Base-by-base conservation (phyloP, 805 yeast species). In the Cyberlindnera galapagoensis region DNA sequence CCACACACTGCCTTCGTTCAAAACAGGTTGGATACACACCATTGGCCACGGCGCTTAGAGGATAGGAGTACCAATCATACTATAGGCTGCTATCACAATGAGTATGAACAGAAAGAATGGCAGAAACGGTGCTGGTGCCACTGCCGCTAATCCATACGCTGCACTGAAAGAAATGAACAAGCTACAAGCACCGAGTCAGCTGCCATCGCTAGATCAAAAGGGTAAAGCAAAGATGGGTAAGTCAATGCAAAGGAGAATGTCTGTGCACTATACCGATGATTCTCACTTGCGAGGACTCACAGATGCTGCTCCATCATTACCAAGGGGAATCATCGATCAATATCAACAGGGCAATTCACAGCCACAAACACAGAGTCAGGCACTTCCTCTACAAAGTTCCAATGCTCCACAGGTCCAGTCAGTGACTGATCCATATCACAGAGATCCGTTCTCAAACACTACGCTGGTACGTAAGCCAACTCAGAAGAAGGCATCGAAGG, bases 211-310 rank as follows among this genome's bases (percentile, higher is more conserved):
- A 17, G 54, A 52, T 34, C 49, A 55, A 17, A 50, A 51, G 29
- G 62, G 56, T 25, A 56, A 58, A 36, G 62, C 53, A 20, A 62
- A 58, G 42, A 57, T 62, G 37, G 67, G 63, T 2, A 50, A 59
- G 11, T 51, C 63, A 14, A 63, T 64, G 62, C 67, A 66, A 33
- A 48, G 73, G 32, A 48, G 73, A 35, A 52, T 67, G 38, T 67
- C 72, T 3, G 55, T 67, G 20, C 67, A 62, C 34, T 59, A 31
- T 43, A 33, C 42, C 4, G 51, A 46, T 19, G 38, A 36, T 18
- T 39, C 27, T 22, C 33, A 33, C 26, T 10, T 41, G 18, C 18
- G 46, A 31, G 34, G 43, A 17, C 27, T 33, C 13, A 18, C 35
- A 14, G 27, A 33, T 12, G 14, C 40, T 3, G 46, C 46, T 6